Conservation (phyloP, 169 alveolate species). For the Plasmodium billcollinsi region DNA sequence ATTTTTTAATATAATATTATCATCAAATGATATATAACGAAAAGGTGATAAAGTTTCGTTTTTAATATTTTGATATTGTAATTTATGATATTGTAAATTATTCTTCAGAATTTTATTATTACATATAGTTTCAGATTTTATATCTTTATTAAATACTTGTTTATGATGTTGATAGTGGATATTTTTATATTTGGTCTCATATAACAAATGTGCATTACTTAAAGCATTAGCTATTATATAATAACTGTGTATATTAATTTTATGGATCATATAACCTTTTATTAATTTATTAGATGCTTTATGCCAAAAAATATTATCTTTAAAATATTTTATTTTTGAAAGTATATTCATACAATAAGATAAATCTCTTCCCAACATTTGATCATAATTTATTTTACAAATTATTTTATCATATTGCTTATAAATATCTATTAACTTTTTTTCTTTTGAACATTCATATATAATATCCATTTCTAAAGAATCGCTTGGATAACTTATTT, state of each 20-base stretch:
- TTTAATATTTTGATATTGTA: neutral
- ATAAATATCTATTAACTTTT: neutral
- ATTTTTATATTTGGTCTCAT: neutral
- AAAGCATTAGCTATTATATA: slow-evolving; percentile 47
- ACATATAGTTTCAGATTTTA: neutral
- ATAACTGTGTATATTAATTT: slow-evolving; percentile 37
- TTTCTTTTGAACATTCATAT: neutral
- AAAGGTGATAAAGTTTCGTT: neutral
- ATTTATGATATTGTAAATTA: neutral
- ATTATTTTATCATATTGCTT: slow-evolving; percentile 32
- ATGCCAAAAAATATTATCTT: slow-evolving; percentile 30
- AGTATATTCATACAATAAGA: slow-evolving; percentile 69
- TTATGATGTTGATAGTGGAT: neutral
- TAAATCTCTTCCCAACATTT: slow-evolving; percentile 71
- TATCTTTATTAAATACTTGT: neutral
- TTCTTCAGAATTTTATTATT: neutral
- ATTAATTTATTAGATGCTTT: slow-evolving; percentile 23
- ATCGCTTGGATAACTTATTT: neutral
- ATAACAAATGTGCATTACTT: slow-evolving; percentile 13
- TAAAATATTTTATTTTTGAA: slow-evolving; percentile 37
- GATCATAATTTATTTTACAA: slow-evolving; percentile 11
- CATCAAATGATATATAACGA: neutral
- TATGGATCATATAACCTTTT: slow-evolving; percentile 57
- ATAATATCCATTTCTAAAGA: neutral
- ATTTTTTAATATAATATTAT: neutral